Conservation (phyloP, 2,329 filamentous ascomycete species). For the Colletotrichum sp. region DNA sequence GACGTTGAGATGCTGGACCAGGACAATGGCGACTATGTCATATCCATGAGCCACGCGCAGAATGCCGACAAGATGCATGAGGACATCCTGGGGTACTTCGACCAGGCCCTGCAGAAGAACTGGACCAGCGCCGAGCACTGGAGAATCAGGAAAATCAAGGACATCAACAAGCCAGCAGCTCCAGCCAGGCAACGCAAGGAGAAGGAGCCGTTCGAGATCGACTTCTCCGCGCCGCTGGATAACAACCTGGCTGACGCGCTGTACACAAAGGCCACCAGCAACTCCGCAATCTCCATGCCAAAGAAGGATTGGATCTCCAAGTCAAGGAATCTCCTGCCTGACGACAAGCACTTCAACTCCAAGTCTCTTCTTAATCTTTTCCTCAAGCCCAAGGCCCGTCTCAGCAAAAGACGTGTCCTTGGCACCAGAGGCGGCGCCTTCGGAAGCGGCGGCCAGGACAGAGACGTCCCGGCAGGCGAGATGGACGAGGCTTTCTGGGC, state of each 20-base stretch:
- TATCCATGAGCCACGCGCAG: conserved; percentile 74
- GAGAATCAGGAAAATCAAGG: conserved; percentile 94
- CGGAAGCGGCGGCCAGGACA: conserved; percentile 46
- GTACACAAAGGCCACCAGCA: conserved; percentile 81
- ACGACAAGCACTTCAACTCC: conserved; percentile 98
- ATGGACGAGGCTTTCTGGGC: conserved; percentile 98
- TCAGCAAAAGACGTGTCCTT: conserved; percentile 70
- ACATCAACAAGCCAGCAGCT: conserved; percentile 67
- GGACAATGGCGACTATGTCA: conserved; percentile 74
- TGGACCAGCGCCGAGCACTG: conserved; percentile 99
- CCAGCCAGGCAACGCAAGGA: conserved; percentile 79
- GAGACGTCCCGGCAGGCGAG: conserved; percentile 70
- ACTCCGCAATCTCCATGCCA: conserved; percentile 81
- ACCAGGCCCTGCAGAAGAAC: conserved; percentile 94
- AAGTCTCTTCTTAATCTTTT: conserved; percentile 88
- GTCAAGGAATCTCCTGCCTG: conserved; percentile 88
- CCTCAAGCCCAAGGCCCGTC: conserved; percentile 89
- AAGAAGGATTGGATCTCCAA: conserved; percentile 98
- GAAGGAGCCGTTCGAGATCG: conserved; percentile 94
- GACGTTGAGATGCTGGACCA: conserved; percentile 66
- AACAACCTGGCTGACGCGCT: conserved; percentile 74
- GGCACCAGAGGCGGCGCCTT: conserved; percentile 46
- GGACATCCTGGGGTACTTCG: conserved; percentile 97
- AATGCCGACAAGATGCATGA: conserved; percentile 75
- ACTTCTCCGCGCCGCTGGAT: conserved; percentile 81